These are phyloP conservation scores for Bromus sterilis DNA, from an alignment of 176 grass and related monocot species.

Conservation along the genomic window DNA sequence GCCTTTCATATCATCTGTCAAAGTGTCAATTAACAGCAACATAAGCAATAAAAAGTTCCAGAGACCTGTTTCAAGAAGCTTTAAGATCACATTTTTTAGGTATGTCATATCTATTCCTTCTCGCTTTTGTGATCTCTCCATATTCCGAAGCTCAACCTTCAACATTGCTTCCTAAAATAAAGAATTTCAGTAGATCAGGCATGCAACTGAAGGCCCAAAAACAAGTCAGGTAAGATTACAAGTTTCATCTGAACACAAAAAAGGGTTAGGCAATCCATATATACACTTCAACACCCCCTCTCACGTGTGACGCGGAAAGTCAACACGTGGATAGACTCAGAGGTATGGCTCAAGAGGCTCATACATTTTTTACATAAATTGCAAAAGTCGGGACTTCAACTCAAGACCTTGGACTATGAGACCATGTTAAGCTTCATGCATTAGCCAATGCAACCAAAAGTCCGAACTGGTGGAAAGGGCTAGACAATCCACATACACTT, in stretches of 20 bases:
- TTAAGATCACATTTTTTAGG: conserved; percentile 94
- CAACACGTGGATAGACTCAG: too few relatives aligned
- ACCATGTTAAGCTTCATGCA: too few relatives aligned
- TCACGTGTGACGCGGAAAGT: too few relatives aligned
- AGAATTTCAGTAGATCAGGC: conserved; percentile 7
- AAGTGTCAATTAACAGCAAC: conserved; percentile 1
- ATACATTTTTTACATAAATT: too few relatives aligned
- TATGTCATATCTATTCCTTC: conserved; percentile 99
- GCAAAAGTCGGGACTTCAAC: too few relatives aligned
- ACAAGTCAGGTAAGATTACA: neutral
- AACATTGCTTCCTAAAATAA: conserved; percentile 80
- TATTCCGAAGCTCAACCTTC: conserved; percentile 79
- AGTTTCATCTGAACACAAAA: conserved; percentile 12
- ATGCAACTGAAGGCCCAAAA: neutral
- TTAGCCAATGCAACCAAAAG: too few relatives aligned
- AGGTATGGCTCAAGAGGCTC: too few relatives aligned
- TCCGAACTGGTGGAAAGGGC: too few relatives aligned
- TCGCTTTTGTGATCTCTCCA: conserved; percentile 97
- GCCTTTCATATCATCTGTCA: conserved; percentile 7
- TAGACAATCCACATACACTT: too few relatives aligned
- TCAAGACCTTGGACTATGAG: too few relatives aligned
- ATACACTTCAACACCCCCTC: too few relatives aligned
- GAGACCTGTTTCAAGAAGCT: conserved; percentile 96
- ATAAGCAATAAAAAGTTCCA: conserved; percentile 8
- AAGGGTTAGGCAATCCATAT: too few relatives aligned